Evolutionary conservation across 129 eudicot species (phyloP).

Genomic region (Ambrosia trifida): DNA sequence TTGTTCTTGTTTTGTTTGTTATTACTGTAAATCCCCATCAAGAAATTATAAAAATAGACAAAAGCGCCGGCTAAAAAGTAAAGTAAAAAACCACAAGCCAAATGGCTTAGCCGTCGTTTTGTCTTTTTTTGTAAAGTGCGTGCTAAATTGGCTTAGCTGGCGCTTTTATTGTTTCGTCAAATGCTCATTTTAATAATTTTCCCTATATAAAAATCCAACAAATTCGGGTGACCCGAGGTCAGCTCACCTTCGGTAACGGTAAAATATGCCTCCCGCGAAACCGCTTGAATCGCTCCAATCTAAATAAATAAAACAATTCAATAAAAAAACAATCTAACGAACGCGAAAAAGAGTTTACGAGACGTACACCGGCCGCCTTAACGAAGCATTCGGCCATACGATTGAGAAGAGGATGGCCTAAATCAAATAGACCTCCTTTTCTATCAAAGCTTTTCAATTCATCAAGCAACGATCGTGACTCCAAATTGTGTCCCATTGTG

Average conservation of each 20-base stretch:
- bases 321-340: neutral
- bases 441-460: slow-evolving; percentile 69
- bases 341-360: too few relatives aligned
- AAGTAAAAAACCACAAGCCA: too few relatives aligned
- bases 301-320: slow-evolving; percentile 23
- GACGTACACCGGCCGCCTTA: slow-evolving; percentile 79
- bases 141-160: too few relatives aligned
- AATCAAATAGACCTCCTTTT: slow-evolving; percentile 57
- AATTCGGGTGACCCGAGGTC: neutral
- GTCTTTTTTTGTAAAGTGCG: too few relatives aligned
- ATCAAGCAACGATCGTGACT: slow-evolving; percentile 65
- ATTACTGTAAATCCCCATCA: too few relatives aligned
- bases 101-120: too few relatives aligned
- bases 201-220: neutral
- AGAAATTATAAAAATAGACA: too few relatives aligned
- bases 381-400: slow-evolving; percentile 83
- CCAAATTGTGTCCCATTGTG: slow-evolving; percentile 58
- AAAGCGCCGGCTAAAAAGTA: too few relatives aligned
- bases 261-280: slow-evolving; percentile 79
- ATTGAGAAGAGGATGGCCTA: slow-evolving; percentile 94
- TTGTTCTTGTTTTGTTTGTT: too few relatives aligned
- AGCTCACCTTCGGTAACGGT: slow-evolving; percentile 59
- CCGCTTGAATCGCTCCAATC: slow-evolving; percentile 95
- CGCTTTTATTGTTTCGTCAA: too few relatives aligned
- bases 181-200: too few relatives aligned